Percentiles rank a stretch among this genome's conserved stretches.
These are phyloP conservation scores for Apiospora malaysiana DNA, from an alignment of 2,329 filamentous ascomycete genomes.

Conservation along the genomic window DNA sequence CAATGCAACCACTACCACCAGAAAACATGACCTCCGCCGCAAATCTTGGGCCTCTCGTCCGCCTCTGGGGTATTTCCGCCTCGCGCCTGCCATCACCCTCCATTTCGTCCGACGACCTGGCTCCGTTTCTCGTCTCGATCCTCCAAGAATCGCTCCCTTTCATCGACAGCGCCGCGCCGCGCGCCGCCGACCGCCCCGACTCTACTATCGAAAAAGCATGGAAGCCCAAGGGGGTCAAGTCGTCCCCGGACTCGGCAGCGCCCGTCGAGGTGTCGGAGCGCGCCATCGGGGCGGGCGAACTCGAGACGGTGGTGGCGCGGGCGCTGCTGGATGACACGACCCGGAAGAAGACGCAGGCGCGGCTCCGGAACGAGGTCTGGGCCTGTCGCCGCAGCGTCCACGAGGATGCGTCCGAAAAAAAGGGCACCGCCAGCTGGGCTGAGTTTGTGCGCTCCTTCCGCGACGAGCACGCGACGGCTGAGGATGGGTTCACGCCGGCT, in stretches of 20 bases:
- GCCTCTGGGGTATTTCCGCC: slow-evolving; percentile 57
- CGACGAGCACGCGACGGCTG: slow-evolving; percentile 60
- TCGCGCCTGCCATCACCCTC: slow-evolving; percentile 52
- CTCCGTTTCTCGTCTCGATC: slow-evolving; percentile 56
- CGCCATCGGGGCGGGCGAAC: slow-evolving; percentile 50
- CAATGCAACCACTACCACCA: slow-evolving; percentile 1
- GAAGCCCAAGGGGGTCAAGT: slow-evolving; percentile 57
- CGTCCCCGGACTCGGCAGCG: slow-evolving; percentile 54
- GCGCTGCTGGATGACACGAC: not conserved
- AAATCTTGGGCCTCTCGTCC: slow-evolving; percentile 55
- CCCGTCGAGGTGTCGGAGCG: slow-evolving; percentile 60
- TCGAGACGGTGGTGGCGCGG: slow-evolving; percentile 41
- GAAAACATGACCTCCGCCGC: slow-evolving; percentile 26
- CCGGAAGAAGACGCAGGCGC: slow-evolving; percentile 20
- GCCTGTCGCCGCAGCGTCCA: slow-evolving; percentile 68
- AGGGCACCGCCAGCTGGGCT: slow-evolving; percentile 64
- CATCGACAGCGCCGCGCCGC: slow-evolving; percentile 58
- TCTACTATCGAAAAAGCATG: slow-evolving; percentile 50
- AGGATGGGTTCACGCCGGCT: slow-evolving; percentile 63
- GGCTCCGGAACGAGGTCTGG: slow-evolving; percentile 60
- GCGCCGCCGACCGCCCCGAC: slow-evolving; percentile 25
- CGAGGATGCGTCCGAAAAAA: slow-evolving; percentile 50
- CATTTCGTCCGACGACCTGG: slow-evolving; percentile 50
- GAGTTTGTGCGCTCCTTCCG: slow-evolving; percentile 69
- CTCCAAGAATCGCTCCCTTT: slow-evolving; percentile 66